Conservation (phyloP, 2,329 filamentous ascomycete genomes). For the Arthrobotrys entomopaga region DNA sequence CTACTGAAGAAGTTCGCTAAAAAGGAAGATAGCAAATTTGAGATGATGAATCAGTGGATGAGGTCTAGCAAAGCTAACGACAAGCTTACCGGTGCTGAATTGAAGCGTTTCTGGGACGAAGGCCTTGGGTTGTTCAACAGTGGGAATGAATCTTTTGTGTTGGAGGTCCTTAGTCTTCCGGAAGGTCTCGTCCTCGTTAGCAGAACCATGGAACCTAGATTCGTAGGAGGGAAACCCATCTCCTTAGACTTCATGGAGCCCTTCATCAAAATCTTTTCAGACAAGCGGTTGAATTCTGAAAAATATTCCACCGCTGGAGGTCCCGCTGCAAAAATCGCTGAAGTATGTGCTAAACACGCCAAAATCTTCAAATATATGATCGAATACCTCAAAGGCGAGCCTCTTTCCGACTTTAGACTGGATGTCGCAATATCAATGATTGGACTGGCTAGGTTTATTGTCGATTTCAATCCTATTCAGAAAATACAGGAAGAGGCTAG, state of each 20-base stretch:
- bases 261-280: constrained; percentile 18
- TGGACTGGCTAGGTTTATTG: constrained; percentile 17
- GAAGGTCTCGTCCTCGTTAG: constrained; percentile 15
- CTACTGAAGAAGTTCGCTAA: constrained; percentile 12
- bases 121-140: constrained; percentile 13
- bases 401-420: not conserved
- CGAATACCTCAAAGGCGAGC: not conserved
- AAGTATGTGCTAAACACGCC: constrained; percentile 11
- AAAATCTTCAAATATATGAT: constrained; percentile 18
- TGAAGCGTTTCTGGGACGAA: constrained; percentile 34
- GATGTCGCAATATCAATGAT: not conserved
- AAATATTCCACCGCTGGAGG: constrained; percentile 3
- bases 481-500: constrained; percentile 12
- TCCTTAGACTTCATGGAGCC: not conserved
- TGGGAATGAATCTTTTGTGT: constrained; percentile 20
- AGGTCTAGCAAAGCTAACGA: not conserved
- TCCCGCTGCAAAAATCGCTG: constrained; percentile 12
- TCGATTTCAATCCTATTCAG: constrained; percentile 29
- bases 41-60: constrained; percentile 30
- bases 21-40: constrained; percentile 4
- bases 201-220: constrained; percentile 4
- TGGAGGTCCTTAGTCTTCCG: constrained; percentile 17
- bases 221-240: not conserved
- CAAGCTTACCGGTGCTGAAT: not conserved
- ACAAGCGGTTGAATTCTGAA: not conserved